A percentile compares a stretch with the other conserved stretches of the same genome.
Evolutionary conservation across 257 asterid genomes (phyloP).

Genomic region (Scutellaria baicalensis): DNA sequence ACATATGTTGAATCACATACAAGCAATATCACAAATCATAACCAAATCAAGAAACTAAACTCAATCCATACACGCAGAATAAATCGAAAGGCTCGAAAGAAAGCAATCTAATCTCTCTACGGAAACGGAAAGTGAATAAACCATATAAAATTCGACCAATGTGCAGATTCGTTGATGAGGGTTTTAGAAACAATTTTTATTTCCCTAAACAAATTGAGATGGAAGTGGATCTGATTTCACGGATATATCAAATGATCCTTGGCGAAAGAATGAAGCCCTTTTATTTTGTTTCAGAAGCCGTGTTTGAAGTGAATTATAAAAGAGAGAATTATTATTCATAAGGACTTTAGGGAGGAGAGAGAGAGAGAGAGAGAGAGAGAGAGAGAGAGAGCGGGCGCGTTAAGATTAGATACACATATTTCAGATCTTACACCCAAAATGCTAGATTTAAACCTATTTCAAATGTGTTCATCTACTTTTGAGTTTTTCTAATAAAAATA

Average conservation of each 20-base stretch:
- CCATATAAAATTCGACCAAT: not conserved
- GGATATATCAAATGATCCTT: conserved; percentile 21
- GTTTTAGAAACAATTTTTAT: not conserved
- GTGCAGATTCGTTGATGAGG: conserved; percentile 13
- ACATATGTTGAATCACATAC: conserved; percentile 2
- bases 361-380: too few relatives aligned
- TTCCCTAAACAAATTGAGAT: not conserved
- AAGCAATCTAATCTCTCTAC: conserved; percentile 6
- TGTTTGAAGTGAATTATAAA: not conserved
- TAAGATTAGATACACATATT: too few relatives aligned
- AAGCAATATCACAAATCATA: conserved; percentile 3
- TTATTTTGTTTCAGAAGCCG: not conserved
- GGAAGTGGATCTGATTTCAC: conserved; percentile 9
- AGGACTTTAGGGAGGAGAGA: too few relatives aligned
- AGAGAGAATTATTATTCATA: not conserved
- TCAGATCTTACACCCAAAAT: too few relatives aligned
- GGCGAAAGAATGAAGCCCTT: not conserved
- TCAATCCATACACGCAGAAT: not conserved
- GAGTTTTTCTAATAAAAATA: too few relatives aligned
- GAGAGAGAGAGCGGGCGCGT: too few relatives aligned
- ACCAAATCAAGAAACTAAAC: conserved; percentile 15
- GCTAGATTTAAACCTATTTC: too few relatives aligned
- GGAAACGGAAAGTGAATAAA: not conserved
- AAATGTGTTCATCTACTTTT: too few relatives aligned
- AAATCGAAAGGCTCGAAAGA: not conserved